phyloP scores from a whole-genome alignment of 768 basidiomycete species.

The Collybia mongolica region DNA sequence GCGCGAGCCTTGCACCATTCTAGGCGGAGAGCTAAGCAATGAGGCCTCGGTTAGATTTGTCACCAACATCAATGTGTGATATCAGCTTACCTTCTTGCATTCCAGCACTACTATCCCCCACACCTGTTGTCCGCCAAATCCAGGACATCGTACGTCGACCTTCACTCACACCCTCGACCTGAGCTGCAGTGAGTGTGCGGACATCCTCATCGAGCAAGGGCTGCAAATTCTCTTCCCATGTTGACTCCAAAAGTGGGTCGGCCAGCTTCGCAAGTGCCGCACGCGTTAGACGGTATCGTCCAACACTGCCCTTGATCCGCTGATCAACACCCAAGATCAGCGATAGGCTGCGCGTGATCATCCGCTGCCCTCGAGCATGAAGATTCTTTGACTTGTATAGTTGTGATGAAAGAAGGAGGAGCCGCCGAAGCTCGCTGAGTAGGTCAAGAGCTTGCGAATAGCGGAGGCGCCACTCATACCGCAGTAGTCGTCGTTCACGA shows the following conservation, averaged over 20 bases:
- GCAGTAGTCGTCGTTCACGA: not conserved
- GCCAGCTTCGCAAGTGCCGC: not conserved
- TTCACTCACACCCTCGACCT: too few relatives aligned
- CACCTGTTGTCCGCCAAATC: slow-evolving; percentile 4
- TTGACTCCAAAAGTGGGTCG: not conserved
- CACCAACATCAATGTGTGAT: not conserved
- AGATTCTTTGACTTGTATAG: slow-evolving; percentile 28
- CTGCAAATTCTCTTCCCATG: not conserved
- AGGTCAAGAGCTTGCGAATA: slow-evolving; percentile 25
- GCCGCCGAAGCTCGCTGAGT: slow-evolving; percentile 23
- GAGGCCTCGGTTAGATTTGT: not conserved
- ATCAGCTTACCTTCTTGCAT: slow-evolving; percentile 6
- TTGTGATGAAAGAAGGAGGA: slow-evolving; percentile 24
- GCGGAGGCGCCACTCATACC: slow-evolving; percentile 24
- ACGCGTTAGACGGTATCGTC: not conserved
- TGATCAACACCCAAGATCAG: slow-evolving; percentile 9
- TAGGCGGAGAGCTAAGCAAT: slow-evolving; percentile 8
- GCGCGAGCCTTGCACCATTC: slow-evolving; percentile 9
- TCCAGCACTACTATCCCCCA: not conserved
- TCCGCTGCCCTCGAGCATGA: slow-evolving; percentile 21
- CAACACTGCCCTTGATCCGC: not conserved
- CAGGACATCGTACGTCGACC: not conserved
- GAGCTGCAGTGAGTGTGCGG: too few relatives aligned
- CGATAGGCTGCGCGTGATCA: slow-evolving; percentile 19
- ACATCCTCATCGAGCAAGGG: not conserved